Evolutionary conservation across 2,329 filamentous ascomycete species (phyloP), one percentile per base, ranked within the genome.

Genomic region (Gaeumannomyces sp.): DNA sequence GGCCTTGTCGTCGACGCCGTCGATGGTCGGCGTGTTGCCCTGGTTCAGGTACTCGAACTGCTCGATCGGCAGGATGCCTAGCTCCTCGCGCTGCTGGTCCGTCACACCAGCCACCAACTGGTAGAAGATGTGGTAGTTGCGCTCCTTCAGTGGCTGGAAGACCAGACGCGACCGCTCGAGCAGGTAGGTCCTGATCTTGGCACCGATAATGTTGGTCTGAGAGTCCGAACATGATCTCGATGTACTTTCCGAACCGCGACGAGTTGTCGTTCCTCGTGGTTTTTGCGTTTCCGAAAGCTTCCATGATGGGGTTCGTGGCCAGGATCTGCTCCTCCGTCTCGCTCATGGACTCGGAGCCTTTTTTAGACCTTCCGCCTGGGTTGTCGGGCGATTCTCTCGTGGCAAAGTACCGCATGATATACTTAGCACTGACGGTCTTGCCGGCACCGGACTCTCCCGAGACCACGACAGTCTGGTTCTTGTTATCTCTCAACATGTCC

Each of bases 201-300:
- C 95, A 70, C 95, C 95, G 73, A 98, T 97, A 72, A 99, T 99
- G 76, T 96, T 95, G 68, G 92, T 97, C 73, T 89, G 86, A 68
- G 92, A 87, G 79, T 98, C n/a, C 93, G 77, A 99, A 99, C 92
- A 98, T 94, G 75, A 99, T 99, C 80, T 99, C 95, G 72, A 99
- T 98, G 77, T 99, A 99, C 83, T 99, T 99, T 76, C 95, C 95
- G 78, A 99, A 99, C 73, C 95, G 88, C 58, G 95, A 99, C 59
- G 95, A 99, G 80, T 99, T 99, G 80, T 99, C 95, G 80, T 99
- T 99, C 76, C 95, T 86, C 14, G 95, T 99, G n/a, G 95, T 99
- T 81, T 99, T 99, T 64, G 95, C 95, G 81, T 99, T 99, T 76
- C 95, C 95, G 74, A 99, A 99, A 45, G 95, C 94, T 85, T 99